Evolutionary conservation across 208 protist genomes (phyloP), one percentile per base, ranked within the genome.

Genomic region (Wallacemonas sp.): DNA sequence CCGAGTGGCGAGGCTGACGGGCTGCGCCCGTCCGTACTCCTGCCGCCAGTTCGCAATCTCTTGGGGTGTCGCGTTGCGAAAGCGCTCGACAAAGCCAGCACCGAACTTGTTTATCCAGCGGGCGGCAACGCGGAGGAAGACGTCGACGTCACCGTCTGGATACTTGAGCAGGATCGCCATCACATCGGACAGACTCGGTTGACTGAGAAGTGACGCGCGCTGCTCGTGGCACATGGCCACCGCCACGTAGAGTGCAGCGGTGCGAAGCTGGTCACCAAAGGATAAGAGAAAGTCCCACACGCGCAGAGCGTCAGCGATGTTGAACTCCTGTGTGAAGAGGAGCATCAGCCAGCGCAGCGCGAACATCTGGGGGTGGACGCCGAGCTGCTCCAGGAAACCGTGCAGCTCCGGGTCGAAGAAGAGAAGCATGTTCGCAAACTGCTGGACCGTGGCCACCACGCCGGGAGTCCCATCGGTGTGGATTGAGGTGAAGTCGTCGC

Each of bases 251-350:
- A 93, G 55, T 0, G 81, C 69, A 3, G 58, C 76, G 30, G 62
- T 73, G 48, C 78, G 44, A 0, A 94, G 24, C 43, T 93, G 60
- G 48, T 80, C 79, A 5, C 81, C 74, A 55, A 87, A 89, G 4
- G 89, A 92, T 17, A 97, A 65, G 0, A 97, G 65, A 78, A 88
- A 94, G 48, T 97, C 92, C 89, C 92, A 97, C 5, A 97, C 61
- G 9, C 87, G 70, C 63, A 94, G 75, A 0, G 81, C 67, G 69
- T 91, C 83, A 1, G 80, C 81, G 17, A 89, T 81, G 34, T 82
- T 82, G 60, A 97, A 95, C 57, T 95, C 92, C 30, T 95, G 88
- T 34, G 83, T 89, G 54, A 97, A 91, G 2, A 97, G 73, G 4
- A 95, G 71, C 55, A 87, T 93, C 12, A 97, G 70, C 92, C 92